These are phyloP conservation scores for Nicotiana sylvestris DNA, from an alignment of 257 asterid genomes.

Conservation along the genomic window DNA sequence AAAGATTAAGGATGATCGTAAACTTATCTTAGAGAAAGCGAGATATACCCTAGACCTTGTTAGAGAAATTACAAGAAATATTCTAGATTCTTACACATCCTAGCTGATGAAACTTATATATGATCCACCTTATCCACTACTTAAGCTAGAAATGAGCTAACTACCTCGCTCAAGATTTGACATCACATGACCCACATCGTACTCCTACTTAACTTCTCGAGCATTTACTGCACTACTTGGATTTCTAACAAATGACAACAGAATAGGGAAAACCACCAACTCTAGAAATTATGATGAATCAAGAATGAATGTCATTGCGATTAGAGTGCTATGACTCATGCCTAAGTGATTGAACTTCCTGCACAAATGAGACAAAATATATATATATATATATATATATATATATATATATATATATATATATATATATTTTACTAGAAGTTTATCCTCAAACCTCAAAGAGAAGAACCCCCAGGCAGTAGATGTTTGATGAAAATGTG, in stretches of 20 bases:
- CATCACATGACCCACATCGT: not conserved
- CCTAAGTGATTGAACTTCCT: not conserved
- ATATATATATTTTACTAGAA: too few species aligned
- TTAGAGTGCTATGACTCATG: not conserved
- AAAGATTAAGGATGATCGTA: not conserved
- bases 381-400: too few species aligned
- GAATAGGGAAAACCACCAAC: not conserved
- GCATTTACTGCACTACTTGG: not conserved
- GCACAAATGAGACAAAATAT: not conserved
- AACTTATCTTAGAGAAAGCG: not conserved
- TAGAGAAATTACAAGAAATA: not conserved
- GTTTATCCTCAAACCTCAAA: constrained; percentile 72
- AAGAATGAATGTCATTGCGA: not conserved
- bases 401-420: too few species aligned
- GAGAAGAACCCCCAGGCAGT: constrained; percentile 81
- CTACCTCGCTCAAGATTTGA: not conserved
- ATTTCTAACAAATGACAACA: not conserved
- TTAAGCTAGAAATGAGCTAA: not conserved
- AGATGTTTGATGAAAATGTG: constrained; percentile 74
- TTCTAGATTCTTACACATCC: not conserved
- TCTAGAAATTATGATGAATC: not conserved
- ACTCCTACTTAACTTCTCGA: not conserved
- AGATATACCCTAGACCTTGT: not conserved
- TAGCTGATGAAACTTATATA: not conserved
- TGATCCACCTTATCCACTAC: not conserved